phyloP scores from a whole-genome alignment of 805 yeast species.

The Yamadazyma philogaea region DNA sequence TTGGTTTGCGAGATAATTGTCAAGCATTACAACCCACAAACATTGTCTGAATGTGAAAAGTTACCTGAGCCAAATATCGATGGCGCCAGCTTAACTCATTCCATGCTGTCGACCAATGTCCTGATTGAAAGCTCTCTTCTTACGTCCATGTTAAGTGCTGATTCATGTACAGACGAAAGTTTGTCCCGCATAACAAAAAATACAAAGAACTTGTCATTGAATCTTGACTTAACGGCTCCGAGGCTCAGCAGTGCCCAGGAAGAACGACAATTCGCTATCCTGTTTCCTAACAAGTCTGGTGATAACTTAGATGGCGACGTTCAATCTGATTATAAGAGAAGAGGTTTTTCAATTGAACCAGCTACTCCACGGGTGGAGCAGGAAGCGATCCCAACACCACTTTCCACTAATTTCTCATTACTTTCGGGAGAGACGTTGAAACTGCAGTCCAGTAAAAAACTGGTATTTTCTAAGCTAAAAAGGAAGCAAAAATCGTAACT shows the following conservation, averaged over 20 bases:
- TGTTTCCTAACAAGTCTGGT: background rate
- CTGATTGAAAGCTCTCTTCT: background rate
- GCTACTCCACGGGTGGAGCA: slow-evolving; percentile 11
- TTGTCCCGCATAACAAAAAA: slow-evolving; percentile 24
- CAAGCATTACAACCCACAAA: slow-evolving; percentile 10
- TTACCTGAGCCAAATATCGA: slow-evolving; percentile 16
- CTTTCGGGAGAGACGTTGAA: slow-evolving; percentile 13
- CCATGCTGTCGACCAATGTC: slow-evolving; percentile 1
- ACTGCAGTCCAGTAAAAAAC: slow-evolving; percentile 15
- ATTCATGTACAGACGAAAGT: slow-evolving; percentile 2
- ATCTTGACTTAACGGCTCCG: background rate
- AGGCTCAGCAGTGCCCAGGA: slow-evolving; percentile 11
- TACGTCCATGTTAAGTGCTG: slow-evolving; percentile 5
- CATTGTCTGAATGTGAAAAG: slow-evolving; percentile 4
- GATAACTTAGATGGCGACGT: slow-evolving; percentile 1
- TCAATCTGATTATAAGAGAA: slow-evolving; percentile 9
- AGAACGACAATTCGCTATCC: slow-evolving; percentile 8
- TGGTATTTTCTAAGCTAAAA: slow-evolving; percentile 15
- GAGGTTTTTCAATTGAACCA: slow-evolving; percentile 15
- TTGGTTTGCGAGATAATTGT: slow-evolving; percentile 16
- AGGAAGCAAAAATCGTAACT: slow-evolving; percentile 4
- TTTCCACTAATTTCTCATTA: slow-evolving; percentile 13
- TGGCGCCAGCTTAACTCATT: slow-evolving; percentile 3
- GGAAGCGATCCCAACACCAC: slow-evolving; percentile 12
- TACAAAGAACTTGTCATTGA: slow-evolving; percentile 25